Base-by-base conservation (phyloP, 1,284 basidiomycete genomes). In the Moesziomyces sp. region DNA sequence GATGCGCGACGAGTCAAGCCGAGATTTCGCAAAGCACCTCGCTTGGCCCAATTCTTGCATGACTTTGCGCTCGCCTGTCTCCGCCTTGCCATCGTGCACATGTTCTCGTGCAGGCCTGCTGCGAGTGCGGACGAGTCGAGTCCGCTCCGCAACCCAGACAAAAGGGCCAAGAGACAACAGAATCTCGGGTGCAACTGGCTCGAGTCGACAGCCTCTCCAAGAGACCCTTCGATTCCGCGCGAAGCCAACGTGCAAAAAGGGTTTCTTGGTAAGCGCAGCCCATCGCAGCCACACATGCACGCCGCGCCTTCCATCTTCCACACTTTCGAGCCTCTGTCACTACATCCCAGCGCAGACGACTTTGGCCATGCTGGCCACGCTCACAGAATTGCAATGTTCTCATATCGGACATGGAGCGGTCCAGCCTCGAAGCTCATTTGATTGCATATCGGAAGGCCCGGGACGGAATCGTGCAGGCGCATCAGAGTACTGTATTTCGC, bases 21-120 rank as follows among this genome's bases (percentile, higher is more conserved):
- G 38, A 40, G 38, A 40, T 40, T 40, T 40, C 38, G 38, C 38
- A 34, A n/a, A 40, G 38, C 38, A 40, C 38, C 38, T 40, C 38
- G 38, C 38, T 40, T 40, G 14, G 38, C 38, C 38, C 6, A 18
- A 40, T 40, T 40, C 38, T 18, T 40, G 38, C 38, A 40, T 40
- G 38, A 40, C 18, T 40, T 18, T 40, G 16, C 38, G 7, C 38
- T 40, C 38, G 16, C 38, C 38, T 40, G 11, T 40, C 38, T 40
- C 38, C 16, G 38, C 38, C 38, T 40, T 16, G 38, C 38, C 18
- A 18, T 16, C 11, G 38, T 40, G 38, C 38, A 40, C 38, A 40
- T 40, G 38, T 18, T 6, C 13, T 18, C 38, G 16, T 40, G 16
- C 38, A 40, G 38, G 16, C 38, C 14, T 16, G 16, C 38, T 40